These are phyloP conservation scores for Plasmodium vivax DNA, from an alignment of 169 alveolate genomes.

Conservation along the genomic window DNA sequence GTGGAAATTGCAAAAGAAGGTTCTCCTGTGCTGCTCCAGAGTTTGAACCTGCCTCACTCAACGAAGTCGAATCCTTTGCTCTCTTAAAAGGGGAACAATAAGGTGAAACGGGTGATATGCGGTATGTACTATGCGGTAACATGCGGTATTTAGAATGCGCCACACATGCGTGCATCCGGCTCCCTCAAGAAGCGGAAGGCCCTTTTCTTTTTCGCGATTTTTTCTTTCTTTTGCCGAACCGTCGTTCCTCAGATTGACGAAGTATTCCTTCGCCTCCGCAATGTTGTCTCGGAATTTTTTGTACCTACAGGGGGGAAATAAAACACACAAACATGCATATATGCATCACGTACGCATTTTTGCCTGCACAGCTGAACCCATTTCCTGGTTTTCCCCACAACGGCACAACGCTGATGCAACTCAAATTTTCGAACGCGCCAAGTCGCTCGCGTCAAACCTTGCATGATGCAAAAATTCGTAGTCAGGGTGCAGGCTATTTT, in stretches of 20 bases:
- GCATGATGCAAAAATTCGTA: slow-evolving; percentile 82
- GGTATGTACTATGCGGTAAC: background rate
- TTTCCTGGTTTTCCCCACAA: background rate
- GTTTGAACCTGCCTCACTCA: background rate
- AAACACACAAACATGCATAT: background rate
- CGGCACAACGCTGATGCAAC: background rate
- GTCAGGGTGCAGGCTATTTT: slow-evolving; percentile 80
- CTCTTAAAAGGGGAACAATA: background rate
- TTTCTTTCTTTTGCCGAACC: slow-evolving; percentile 15
- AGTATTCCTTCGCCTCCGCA: slow-evolving; percentile 56
- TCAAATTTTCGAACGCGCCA: background rate
- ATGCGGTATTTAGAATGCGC: background rate
- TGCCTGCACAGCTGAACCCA: slow-evolving; percentile 18
- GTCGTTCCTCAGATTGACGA: slow-evolving; percentile 31
- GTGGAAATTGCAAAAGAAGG: background rate
- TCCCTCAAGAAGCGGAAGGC: background rate
- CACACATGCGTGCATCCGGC: background rate
- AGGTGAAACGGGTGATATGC: background rate
- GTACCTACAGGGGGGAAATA: slow-evolving; percentile 2
- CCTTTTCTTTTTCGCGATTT: background rate
- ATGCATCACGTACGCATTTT: background rate
- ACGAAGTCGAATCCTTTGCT: background rate
- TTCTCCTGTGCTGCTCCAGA: background rate
- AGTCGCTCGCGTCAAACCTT: slow-evolving; percentile 36
- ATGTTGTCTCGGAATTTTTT: slow-evolving; percentile 48